Base-by-base conservation (phyloP, 2,329 filamentous ascomycete genomes). In the Juglanconis oblonga region DNA sequence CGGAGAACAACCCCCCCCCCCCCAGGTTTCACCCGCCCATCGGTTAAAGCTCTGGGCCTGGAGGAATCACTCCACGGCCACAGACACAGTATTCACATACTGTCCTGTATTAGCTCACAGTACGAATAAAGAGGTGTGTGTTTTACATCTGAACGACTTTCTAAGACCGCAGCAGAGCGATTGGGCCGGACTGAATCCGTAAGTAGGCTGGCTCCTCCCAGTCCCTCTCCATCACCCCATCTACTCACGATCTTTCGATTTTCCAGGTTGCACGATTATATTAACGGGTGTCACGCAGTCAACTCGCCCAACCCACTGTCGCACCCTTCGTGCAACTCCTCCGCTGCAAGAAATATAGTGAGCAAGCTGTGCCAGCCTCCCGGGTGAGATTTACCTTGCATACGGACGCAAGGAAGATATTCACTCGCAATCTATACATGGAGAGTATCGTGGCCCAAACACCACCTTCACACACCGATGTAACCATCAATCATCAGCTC, bases 221-320 rank as follows among this genome's bases (percentile, higher is more conserved):
- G 38, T 49, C 14, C 14, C 24, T 29, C 29, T 6, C 35, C 50
- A 13, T 35, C 44, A 32, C 32, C n/a, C 32, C 29, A 38, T 24
- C 52, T 17, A 52, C 51, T 52, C 40, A 47, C 48, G 44, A 57
- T 55, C 44, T 52, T 52, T 49, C 53, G 54, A 60, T 52, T 32
- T 36, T 33, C 54, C 24, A 54, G 36, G 57, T 57, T 53, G 33
- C 10, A 60, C 57, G 51, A 29, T 11, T 57, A 60, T 38, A 60
- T 60, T 57, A 62, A 60, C 53, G 53, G 50, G 61, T 57, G 49
- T 54, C 57, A 62, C 57, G 35, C 36, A 60, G 40, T 42, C 50
- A 60, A 60, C 53, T 57, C 44, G 53, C 57, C 54, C 61, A 60
- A 57, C 57, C 61, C 57, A 60, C 24, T 54, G 53, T 60, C 50